These are phyloP conservation scores for Epichloe bromicola DNA, from an alignment of 2,329 filamentous ascomycete species.

Conservation along the genomic window DNA sequence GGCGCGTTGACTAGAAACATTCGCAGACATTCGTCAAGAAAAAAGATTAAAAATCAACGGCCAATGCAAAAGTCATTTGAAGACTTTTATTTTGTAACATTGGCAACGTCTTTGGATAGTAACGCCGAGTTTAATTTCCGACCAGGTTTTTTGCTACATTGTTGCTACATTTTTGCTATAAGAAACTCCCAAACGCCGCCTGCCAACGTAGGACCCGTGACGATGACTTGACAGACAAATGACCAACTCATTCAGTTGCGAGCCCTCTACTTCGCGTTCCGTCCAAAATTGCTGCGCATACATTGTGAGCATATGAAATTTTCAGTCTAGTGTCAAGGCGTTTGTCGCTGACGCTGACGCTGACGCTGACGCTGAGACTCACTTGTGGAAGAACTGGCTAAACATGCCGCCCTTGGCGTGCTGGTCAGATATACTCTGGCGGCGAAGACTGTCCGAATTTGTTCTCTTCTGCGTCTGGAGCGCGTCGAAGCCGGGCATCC, in stretches of 20 bases:
- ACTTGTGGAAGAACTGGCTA: slow-evolving; percentile 46
- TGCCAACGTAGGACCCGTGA: neutral
- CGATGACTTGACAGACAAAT: neutral
- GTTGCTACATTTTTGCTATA: neutral
- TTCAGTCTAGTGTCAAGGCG: neutral
- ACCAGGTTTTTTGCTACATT: too few species aligned
- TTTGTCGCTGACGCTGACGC: slow-evolving; percentile 9
- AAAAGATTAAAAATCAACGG: too few species aligned
- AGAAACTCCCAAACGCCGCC: neutral
- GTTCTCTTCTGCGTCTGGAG: slow-evolving; percentile 40
- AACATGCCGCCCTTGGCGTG: slow-evolving; percentile 35
- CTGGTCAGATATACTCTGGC: slow-evolving; percentile 43
- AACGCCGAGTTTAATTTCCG: too few species aligned
- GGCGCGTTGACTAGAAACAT: too few species aligned
- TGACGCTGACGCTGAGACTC: slow-evolving; percentile 16
- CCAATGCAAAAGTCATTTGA: fast-evolving
- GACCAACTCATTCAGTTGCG: neutral
- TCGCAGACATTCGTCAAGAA: too few species aligned
- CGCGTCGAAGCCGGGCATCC: slow-evolving; percentile 34
- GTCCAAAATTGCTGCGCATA: slow-evolving; percentile 19
- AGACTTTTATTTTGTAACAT: fast-evolving
- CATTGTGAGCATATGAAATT: neutral
- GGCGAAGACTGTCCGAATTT: slow-evolving; percentile 32
- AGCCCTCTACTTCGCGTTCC: slow-evolving; percentile 15
- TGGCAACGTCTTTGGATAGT: too few species aligned